Base-by-base conservation (phyloP, 2,329 filamentous ascomycete species). In the Penicillium occitanis region DNA sequence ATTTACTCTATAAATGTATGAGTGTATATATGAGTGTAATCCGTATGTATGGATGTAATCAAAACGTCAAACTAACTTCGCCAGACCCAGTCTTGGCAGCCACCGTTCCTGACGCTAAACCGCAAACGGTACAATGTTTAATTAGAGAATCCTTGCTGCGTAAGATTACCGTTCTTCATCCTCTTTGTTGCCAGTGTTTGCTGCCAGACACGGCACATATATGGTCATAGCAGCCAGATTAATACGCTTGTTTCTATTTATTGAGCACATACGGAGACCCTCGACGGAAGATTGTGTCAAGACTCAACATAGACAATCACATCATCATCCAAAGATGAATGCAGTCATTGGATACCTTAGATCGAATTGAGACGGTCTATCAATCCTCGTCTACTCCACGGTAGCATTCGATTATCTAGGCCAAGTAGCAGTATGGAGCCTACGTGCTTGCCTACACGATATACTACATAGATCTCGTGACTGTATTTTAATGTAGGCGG, bases 51-150 rank as follows among this genome's bases (percentile, higher is more conserved):
- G 40, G 14, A n/a, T 50, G 25, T 28, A 51, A 37, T 40, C 25
- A 33, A 30, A 33, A 53, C 14, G 28, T 53, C 25, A 53, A 53
- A 33, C 50, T 53, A 53, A 53, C 50, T 53, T 53, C 50, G 28
- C 50, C 28, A 59, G 35, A 48, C 37, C 40, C 61, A 57, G 40
- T 33, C 62, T 63, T 57, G 62, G 51, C 51, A 48, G 50, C 40
- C 53, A 28, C 51, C 30, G 64, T 66, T 58, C 64, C 64, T 66
- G 65, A 17, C 60, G 46, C 65, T 66, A 63, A 48, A 37, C 65
- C 53, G 19, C 2, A 61, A n/a, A 14, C 11, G 17, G 65, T n/a
- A 53, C 19, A 6, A 63, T 66, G 65, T 66, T 66, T 66, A 63
- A 66, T 63, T 66, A 55, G 53, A 57, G 37, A 55, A 55, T 57